Evolutionary conservation across 2,329 filamentous ascomycete genomes (phyloP).

Genomic region (Ophiocordyceps camponoti-saundersi): DNA sequence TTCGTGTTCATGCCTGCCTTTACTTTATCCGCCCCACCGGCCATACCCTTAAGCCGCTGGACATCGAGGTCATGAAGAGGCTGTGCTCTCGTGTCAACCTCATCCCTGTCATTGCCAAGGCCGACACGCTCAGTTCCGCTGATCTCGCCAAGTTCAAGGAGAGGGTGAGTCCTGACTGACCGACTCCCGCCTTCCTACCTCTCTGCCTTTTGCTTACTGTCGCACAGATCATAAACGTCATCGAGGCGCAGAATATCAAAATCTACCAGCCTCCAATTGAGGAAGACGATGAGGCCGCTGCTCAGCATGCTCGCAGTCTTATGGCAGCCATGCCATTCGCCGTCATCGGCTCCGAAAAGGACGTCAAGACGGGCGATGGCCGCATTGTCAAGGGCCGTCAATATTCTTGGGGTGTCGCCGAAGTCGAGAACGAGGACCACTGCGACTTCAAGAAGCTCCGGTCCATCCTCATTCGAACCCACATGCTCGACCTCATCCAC

Average conservation of each 20-base stretch:
- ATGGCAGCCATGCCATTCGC: constrained; percentile 98
- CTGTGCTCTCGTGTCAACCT: constrained; percentile 95
- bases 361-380: constrained; percentile 89
- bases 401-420: constrained; percentile 97
- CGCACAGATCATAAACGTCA: constrained; percentile 71
- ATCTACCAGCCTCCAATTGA: constrained; percentile 97
- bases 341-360: constrained; percentile 97
- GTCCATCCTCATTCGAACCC: constrained; percentile 93
- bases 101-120: constrained; percentile 97
- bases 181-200: no score
- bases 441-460: constrained; percentile 99
- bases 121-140: constrained; percentile 84
- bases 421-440: constrained; percentile 99
- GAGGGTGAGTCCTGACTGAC: constrained; percentile 40
- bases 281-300: constrained; percentile 93
- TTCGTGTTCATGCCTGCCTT: constrained; percentile 93
- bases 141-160: constrained; percentile 92
- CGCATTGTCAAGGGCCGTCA: constrained; percentile 98
- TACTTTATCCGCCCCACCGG: constrained; percentile 99
- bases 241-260: constrained; percentile 98
- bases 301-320: constrained; percentile 82
- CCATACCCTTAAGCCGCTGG: constrained; percentile 93
- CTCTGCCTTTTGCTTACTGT: background rate
- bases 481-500: constrained; percentile 99
- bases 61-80: constrained; percentile 99